Conservation (phyloP, 1,284 basidiomycete genomes). For the Cryptococcus deneoformans region DNA sequence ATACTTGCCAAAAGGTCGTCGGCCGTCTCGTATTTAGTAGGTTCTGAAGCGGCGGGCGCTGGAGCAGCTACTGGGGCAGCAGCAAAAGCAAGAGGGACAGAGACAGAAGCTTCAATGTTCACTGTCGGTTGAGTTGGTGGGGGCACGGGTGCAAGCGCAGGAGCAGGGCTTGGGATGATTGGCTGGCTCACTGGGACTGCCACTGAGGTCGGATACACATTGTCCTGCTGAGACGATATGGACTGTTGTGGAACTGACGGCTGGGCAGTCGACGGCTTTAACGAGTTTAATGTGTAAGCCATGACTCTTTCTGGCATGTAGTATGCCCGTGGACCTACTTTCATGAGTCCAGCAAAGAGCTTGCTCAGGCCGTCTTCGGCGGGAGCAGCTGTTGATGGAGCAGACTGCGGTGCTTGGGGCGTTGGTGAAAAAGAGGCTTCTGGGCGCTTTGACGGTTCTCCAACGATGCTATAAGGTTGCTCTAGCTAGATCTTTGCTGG, state of each 20-base stretch:
- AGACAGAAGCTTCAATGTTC: neutral
- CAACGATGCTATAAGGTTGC: constrained; percentile 29
- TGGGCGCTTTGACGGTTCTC: constrained; percentile 29
- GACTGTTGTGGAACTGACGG: no score
- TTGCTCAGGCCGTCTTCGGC: constrained; percentile 32
- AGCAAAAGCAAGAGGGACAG: neutral
- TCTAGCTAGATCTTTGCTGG: neutral
- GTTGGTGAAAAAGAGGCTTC: constrained; percentile 4
- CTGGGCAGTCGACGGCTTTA: no score
- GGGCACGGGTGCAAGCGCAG: neutral
- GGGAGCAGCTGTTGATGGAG: neutral
- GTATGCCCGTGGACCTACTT: constrained; percentile 8
- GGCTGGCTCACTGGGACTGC: no score
- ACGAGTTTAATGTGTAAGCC: neutral
- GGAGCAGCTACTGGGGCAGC: neutral
- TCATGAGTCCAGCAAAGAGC: constrained; percentile 37
- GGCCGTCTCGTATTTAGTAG: constrained; percentile 31
- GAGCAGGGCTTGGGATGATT: neutral
- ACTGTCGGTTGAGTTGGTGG: neutral
- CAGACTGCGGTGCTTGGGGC: neutral
- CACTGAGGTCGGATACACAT: no score
- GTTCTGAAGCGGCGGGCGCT: neutral
- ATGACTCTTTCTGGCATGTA: neutral
- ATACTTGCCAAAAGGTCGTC: constrained; percentile 41
- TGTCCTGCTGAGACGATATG: no score